A percentile compares a stretch with the other conserved stretches of the same genome.
These are phyloP conservation scores for Penicillium sp. DNA, from an alignment of 2,329 filamentous ascomycete genomes.

Conservation along the genomic window DNA sequence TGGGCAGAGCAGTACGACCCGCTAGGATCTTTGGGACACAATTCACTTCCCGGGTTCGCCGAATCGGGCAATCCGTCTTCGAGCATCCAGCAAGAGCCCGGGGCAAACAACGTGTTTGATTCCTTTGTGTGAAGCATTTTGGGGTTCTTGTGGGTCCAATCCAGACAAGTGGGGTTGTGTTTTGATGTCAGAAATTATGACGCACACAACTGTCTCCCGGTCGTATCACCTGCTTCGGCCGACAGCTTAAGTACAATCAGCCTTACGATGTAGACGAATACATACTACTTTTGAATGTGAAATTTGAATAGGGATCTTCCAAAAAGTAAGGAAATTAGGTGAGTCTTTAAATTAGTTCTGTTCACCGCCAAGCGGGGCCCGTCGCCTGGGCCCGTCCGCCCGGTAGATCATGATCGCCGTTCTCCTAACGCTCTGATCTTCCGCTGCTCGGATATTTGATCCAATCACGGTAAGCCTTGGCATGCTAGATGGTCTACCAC, in stretches of 20 bases:
- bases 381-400: background rate
- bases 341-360: background rate
- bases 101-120: background rate
- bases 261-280: background rate
- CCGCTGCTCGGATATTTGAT: background rate
- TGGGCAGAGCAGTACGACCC: background rate
- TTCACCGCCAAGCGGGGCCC: background rate
- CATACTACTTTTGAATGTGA: background rate
- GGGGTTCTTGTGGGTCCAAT: background rate
- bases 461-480: background rate
- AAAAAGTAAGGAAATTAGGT: background rate
- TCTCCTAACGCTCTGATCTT: background rate
- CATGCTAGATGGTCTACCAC: background rate
- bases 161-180: background rate
- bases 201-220: background rate
- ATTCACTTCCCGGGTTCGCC: background rate
- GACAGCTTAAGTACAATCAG: background rate
- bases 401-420: background rate
- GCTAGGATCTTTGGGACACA: background rate
- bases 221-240: background rate
- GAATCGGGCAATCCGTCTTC: conserved; percentile 1
- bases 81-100: background rate
- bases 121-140: background rate
- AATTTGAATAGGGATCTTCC: background rate
- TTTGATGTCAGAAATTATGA: background rate